These are phyloP conservation scores for Podospora pseudopauciseta DNA, from an alignment of 495 filamentous ascomycete genomes.

Conservation along the genomic window DNA sequence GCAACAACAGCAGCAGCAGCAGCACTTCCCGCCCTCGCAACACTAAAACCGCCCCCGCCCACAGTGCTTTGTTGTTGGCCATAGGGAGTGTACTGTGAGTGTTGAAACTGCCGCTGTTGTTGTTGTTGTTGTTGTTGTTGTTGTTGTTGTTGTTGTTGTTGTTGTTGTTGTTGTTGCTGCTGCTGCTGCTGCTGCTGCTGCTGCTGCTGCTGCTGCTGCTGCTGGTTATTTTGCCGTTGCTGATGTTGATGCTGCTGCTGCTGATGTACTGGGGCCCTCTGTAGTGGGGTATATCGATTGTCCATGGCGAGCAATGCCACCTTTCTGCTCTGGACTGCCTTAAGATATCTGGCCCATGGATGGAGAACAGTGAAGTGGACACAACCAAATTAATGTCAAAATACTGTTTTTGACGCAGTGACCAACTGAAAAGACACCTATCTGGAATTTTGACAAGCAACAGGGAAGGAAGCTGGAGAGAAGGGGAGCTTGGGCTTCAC, in stretches of 20 bases:
- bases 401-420: not conserved
- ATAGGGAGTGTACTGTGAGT: not conserved
- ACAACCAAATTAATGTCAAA: not conserved
- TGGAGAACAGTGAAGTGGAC: not conserved
- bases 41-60: not conserved
- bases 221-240: not conserved
- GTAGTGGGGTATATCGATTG: constrained; percentile 2
- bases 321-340: not conserved
- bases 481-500: constrained; percentile 10
- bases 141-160: constrained; percentile 1
- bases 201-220: not conserved
- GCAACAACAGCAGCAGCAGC: not conserved
- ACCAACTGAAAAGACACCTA: not conserved
- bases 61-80: not conserved
- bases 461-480: not conserved
- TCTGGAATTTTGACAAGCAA: not conserved
- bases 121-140: not conserved
- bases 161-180: not conserved
- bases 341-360: not conserved
- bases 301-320: constrained; percentile 6
- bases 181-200: not conserved
- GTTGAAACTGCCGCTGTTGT: not conserved
- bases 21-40: not conserved
- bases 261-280: not conserved
- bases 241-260: not conserved